Evolutionary conservation across 169 alveolate species (phyloP).

Genomic region (Eimeria acervulina): DNA sequence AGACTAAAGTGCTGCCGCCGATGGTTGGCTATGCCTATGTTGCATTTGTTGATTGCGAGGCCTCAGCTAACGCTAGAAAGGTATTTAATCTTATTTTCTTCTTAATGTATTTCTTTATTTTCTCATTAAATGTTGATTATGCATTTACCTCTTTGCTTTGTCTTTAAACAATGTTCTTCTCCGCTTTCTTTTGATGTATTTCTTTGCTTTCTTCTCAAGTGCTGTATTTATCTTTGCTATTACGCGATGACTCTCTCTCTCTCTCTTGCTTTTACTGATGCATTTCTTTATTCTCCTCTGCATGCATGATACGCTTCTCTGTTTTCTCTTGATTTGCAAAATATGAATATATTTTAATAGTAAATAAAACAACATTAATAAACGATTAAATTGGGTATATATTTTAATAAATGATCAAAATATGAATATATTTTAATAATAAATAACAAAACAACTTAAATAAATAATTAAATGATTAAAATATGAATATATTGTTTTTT

Average conservation of each 20-base stretch:
- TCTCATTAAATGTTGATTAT: not conserved
- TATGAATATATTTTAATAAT: conserved; percentile 87
- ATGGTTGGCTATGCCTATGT: conserved; percentile 90
- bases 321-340: not conserved
- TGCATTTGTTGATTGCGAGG: conserved; percentile 87
- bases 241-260: too few relatives aligned
- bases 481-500: not conserved
- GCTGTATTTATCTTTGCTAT: too few relatives aligned
- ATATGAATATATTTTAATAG: conserved; percentile 46
- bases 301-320: not conserved
- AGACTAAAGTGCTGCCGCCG: conserved; percentile 83
- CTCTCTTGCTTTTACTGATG: not conserved
- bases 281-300: not conserved
- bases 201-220: not conserved
- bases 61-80: conserved; percentile 90
- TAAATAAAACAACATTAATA: conserved; percentile 6
- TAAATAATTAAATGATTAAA: too few relatives aligned
- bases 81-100: conserved; percentile 38
- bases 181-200: too few relatives aligned
- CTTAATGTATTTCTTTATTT: not conserved
- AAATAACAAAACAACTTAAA: conserved; percentile 82
- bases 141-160: not conserved
- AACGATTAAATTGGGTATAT: conserved; percentile 87
- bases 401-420: conserved; percentile 86
- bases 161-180: not conserved